These are phyloP conservation scores for Bisporella sp. DNA, from an alignment of 2,329 filamentous ascomycete species.

Conservation along the genomic window DNA sequence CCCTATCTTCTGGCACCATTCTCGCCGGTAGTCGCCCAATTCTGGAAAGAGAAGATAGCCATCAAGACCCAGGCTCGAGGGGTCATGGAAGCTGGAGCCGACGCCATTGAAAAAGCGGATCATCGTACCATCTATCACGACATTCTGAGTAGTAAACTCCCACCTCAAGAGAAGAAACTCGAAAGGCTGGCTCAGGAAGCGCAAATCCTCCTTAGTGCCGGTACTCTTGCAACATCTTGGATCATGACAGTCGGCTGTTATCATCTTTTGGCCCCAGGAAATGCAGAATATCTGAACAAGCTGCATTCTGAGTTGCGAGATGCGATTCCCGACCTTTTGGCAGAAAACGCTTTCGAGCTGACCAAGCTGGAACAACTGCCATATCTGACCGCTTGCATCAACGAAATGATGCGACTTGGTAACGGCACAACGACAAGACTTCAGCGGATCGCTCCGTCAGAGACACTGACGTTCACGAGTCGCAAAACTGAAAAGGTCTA, in stretches of 20 bases:
- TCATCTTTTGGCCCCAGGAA: slow-evolving; percentile 10
- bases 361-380: slow-evolving; percentile 20
- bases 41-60: background rate
- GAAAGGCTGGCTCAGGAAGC: slow-evolving; percentile 28
- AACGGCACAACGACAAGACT: slow-evolving; percentile 24
- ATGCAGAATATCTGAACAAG: background rate
- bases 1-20: background rate
- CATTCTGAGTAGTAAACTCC: slow-evolving; percentile 21
- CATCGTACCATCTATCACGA: slow-evolving; percentile 16
- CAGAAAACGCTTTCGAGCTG: background rate
- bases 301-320: slow-evolving; percentile 27
- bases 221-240: slow-evolving; percentile 30
- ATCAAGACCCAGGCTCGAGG: background rate
- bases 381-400: slow-evolving; percentile 24
- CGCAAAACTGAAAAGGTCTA: slow-evolving; percentile 5
- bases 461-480: slow-evolving; percentile 7
- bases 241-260: slow-evolving; percentile 28
- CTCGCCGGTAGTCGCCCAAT: background rate
- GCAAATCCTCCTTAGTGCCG: slow-evolving; percentile 27
- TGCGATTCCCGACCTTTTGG: background rate
- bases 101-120: slow-evolving; percentile 12
- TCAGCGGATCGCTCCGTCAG: slow-evolving; percentile 16
- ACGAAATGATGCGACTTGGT: slow-evolving; percentile 25
- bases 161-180: slow-evolving; percentile 26
- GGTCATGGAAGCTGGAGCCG: background rate